A percentile compares a stretch with the other conserved stretches of the same genome.
phyloP scores from a whole-genome alignment of 2,329 filamentous ascomycete genomes.

The Gnomoniopsis smithogilvyi region DNA sequence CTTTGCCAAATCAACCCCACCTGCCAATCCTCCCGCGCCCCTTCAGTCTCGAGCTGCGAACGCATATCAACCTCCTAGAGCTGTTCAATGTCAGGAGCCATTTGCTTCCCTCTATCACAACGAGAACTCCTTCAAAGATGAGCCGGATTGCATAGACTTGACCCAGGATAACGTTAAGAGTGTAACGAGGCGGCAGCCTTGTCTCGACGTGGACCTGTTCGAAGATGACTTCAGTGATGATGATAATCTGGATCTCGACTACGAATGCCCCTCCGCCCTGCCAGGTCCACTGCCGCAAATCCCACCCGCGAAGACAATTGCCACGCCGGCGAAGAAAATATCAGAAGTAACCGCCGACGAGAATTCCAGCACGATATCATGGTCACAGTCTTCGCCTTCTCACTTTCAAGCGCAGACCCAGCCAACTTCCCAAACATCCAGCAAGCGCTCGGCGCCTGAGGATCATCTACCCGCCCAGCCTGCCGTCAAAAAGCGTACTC shows the following conservation, averaged over 20 bases:
- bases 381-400: constrained; percentile 65
- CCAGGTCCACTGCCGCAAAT: constrained; percentile 29
- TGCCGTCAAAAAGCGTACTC: constrained; percentile 57
- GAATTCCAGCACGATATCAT: constrained; percentile 49
- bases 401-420: constrained; percentile 39
- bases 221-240: constrained; percentile 89
- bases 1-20: constrained; percentile 20
- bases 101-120: constrained; percentile 41
- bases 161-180: constrained; percentile 26
- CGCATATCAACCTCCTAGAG: constrained; percentile 22
- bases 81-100: constrained; percentile 24
- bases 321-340: constrained; percentile 21
- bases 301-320: constrained; percentile 20
- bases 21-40: constrained; percentile 20
- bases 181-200: constrained; percentile 23
- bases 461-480: constrained; percentile 28
- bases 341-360: constrained; percentile 22
- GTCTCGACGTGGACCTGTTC: constrained; percentile 56
- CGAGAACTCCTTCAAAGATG: constrained; percentile 47
- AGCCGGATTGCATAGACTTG: constrained; percentile 34
- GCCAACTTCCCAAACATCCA: constrained; percentile 20
- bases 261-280: constrained; percentile 56
- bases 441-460: constrained; percentile 42
- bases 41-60: constrained; percentile 34
- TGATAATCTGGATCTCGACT: constrained; percentile 68